Base-by-base conservation (phyloP, 2,329 filamentous ascomycete species). In the Botrytis fabae region DNA sequence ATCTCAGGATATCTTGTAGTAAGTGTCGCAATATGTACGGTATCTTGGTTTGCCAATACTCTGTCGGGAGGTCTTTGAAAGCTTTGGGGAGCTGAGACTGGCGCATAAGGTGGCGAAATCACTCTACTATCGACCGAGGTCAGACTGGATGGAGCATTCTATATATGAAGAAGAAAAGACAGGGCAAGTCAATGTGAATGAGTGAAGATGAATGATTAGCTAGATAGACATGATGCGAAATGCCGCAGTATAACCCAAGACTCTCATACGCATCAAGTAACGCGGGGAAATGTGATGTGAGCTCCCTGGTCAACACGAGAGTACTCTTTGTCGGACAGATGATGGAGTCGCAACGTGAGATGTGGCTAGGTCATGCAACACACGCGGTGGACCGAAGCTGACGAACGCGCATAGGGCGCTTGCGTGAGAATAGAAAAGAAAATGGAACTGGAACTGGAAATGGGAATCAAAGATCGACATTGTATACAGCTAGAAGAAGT, bases 1-100 rank as follows among this genome's bases (percentile, higher is more conserved):
- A 76, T 80, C 74, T 74, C 68, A 74, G 61, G 38, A 38, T 42
- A 54, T 64, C 35, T 63, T 42, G 32, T 44, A 44, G 60, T 16
- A 69, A 65, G 54, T 40, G 42, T 54, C 69, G 59, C 40, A 51
- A 46, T 28, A 61, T 61, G 40, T 40, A 48, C 16, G 44, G 40
- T 54, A 20, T 32, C 18, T 38, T 32, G 22, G 38, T 57, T 68
- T 68, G 35, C 28, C 48, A 42, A 32, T 12, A 44, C 68, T 46
- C 40, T 46, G 35, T 46, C 35, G 57, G 25, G 25, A 61, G 18
- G 32, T 42, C n/a, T 28, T 69, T 44, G 48, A 51, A 32, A 57
- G 32, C 44, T 61, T 28, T 61, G 59, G 25, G 35, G 48, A 60
- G 57, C 61, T 48, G 65, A 38, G 44, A 46, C 60, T 73, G 60